Conservation (phyloP, 345 rosid species). For the Durio zibethinus region DNA sequence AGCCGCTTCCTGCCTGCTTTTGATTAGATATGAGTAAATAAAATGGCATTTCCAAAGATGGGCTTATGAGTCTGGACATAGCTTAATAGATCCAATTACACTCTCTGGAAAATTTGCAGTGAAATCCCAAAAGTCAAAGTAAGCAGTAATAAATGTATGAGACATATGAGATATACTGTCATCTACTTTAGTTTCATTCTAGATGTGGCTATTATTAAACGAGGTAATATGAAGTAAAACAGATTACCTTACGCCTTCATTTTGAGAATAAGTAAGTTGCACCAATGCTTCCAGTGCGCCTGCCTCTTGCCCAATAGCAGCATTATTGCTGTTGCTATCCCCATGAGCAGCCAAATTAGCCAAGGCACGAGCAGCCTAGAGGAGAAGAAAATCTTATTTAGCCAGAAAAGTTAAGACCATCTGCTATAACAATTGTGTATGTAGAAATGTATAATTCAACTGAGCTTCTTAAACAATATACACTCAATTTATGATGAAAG, state of each 20-base stretch:
- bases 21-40: conserved; percentile 3
- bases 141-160: not conserved
- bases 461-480: not conserved
- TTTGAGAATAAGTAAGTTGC: conserved; percentile 70
- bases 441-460: not conserved
- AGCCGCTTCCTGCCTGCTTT: conserved; percentile 78
- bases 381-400: not conserved
- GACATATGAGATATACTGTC: not conserved
- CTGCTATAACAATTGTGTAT: not conserved
- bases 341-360: conserved; percentile 99
- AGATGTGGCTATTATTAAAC: not conserved
- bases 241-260: conserved; percentile 82
- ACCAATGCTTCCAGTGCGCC: conserved; percentile 95
- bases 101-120: not conserved
- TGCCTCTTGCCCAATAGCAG: conserved; percentile 87
- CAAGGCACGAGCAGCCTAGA: conserved; percentile 92
- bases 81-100: not conserved
- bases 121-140: not conserved
- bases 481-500: not conserved
- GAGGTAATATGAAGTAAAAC: not conserved
- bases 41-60: not conserved
- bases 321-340: conserved; percentile 86
- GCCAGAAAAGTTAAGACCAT: not conserved
- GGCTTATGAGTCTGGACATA: not conserved
- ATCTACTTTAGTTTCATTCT: not conserved